Conservation (phyloP, 345 rosid genomes). For the Noccaea bulbosa region DNA sequence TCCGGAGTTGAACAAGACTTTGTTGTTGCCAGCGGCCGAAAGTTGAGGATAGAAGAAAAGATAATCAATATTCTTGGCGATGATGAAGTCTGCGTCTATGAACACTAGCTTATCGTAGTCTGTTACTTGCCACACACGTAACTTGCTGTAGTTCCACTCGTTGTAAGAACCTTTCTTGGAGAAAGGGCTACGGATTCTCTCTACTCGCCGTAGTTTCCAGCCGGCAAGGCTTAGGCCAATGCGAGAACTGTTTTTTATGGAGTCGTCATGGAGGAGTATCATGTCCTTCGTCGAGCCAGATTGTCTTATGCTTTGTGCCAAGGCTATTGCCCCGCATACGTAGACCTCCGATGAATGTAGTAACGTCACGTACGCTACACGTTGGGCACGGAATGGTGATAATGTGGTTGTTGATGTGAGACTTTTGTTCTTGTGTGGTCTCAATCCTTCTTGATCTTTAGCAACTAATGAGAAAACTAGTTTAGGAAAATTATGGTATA, state of each 20-base stretch:
- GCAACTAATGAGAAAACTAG: conserved; percentile 4
- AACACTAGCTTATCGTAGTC: conserved; percentile 70
- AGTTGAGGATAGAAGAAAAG: conserved; percentile 66
- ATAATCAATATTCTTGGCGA: conserved; percentile 59
- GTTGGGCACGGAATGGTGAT: conserved; percentile 12
- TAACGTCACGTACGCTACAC: conserved; percentile 76
- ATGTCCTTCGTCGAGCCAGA: conserved; percentile 57
- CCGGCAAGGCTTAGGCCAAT: conserved; percentile 62
- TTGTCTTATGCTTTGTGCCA: conserved; percentile 77
- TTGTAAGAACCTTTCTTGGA: conserved; percentile 65
- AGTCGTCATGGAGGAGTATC: conserved; percentile 69
- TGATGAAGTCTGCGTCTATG: conserved; percentile 69
- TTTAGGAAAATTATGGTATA: not conserved
- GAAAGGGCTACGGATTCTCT: conserved; percentile 69
- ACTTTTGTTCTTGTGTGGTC: conserved; percentile 4
- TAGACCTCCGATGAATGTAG: conserved; percentile 83
- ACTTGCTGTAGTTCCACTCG: conserved; percentile 90
- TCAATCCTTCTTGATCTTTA: conserved; percentile 34
- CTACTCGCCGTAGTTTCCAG: conserved; percentile 55
- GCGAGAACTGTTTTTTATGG: conserved; percentile 49
- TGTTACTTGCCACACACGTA: conserved; percentile 69
- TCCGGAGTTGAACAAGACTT: conserved; percentile 75
- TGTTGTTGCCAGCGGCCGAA: conserved; percentile 58
- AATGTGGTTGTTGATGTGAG: conserved; percentile 25
- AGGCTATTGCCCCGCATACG: conserved; percentile 89